Base-by-base conservation (phyloP, 148 eudicot species). In the Arctostaphylos glauca region DNA sequence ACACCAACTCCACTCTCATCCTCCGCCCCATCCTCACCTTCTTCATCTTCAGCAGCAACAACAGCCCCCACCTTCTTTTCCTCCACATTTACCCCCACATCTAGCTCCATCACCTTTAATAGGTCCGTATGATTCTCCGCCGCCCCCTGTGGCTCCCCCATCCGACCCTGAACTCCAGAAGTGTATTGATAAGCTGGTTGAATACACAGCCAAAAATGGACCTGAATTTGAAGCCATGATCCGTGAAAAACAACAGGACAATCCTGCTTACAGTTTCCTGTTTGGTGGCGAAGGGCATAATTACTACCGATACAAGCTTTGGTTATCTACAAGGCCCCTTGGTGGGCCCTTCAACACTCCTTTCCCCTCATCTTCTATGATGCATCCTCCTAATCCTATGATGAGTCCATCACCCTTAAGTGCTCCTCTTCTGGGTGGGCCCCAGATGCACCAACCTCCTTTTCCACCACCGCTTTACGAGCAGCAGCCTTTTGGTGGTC, bases 271-370 rank as follows among this genome's bases (percentile, higher is more conserved):
- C 50, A 86, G 91, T 81, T 94, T 96, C 81, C 87, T 94, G 81
- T 94, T 94, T 84, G 99, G 99, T 68, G 99, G 99, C 38, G 97
- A 94, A 74, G 98, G 99, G 54, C 93, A 96, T 86, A 90, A 91
- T 84, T 96, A 94, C 88, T 96, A 96, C 80, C 92, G 95, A 6
- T 94, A 94, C 84, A 92, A 93, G 88, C 94, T 96, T 55, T 94
- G 90, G 92, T 80, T 93, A 83, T 87, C 91, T 56, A 86, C 95
- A 66, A 86, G 91, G 19, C 89, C 89, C 43, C 89, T 90, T 66
- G 23, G 85, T 83, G 78, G 97, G 91, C 50, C 96, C 62, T 93
- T 89, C 71, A 90, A 89, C 73, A 83, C 90, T n/a, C 86, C 92
- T 81, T 92, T 86, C 78, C 94, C 97, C 6, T 25, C 88, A 23